Base-by-base conservation (phyloP, 208 protist genomes). In the Vickermania spadyakhi region DNA sequence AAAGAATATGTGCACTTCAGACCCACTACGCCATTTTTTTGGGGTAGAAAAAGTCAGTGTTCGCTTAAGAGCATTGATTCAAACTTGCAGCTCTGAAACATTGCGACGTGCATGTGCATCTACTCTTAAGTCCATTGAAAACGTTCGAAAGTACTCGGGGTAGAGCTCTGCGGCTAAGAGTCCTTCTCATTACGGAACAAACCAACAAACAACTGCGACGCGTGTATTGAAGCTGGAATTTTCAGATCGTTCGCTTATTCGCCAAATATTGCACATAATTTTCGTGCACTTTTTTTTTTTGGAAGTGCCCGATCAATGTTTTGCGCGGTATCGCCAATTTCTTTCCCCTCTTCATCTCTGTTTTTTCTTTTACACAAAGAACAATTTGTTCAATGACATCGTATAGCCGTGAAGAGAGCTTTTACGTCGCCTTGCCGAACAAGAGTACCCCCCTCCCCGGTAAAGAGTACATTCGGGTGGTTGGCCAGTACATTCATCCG, bases 1-100 rank as follows among this genome's bases (percentile, higher is more conserved):
- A 23, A 94, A 93, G 60, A 94, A 96, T 60, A 55, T 97, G 1
- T 87, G 81, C 42, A 53, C 53, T 18, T 61, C 79, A 14, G 73
- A 81, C 36, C 67, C 72, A 21, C 49, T 77, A n/a, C 72, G 77
- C 2, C 69, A 68, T 54, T 72, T 89, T 58, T 41, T 72, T 25
- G 51, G 77, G 25, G 64, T 81, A 31, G 73, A 73, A 45, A 7
- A 18, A 56, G 81, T 68, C 1, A 72, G 77, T 0, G 65, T 73
- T 31, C 57, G 76, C 5, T 58, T 91, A 45, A 79, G 72, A 2
- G 58, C 65, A 23, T 58, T 94, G 29, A 70, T 77, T n/a, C 76
- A 94, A 61, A 69, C 79, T 11, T 74, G 77, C 1, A 76, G 75
- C 2, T 75, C 84, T 5, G 79, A 94, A 56, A 79, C 80, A 1